Evolutionary conservation across 768 basidiomycete species (phyloP).

Genomic region (Collybiopsis confluens): DNA sequence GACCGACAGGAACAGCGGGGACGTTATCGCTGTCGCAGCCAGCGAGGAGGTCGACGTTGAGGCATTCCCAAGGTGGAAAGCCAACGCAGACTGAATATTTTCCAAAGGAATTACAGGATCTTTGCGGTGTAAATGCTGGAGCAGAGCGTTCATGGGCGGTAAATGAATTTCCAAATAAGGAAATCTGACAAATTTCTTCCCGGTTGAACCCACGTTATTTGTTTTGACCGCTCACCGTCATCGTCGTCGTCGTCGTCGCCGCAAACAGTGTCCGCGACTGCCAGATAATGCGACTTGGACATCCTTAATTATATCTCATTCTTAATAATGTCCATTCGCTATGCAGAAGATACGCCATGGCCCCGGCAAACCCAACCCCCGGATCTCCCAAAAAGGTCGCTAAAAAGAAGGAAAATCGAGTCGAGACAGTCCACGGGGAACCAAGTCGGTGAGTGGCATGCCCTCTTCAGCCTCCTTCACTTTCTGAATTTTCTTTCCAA

Average conservation of each 20-base stretch:
- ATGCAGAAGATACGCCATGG: slow-evolving; percentile 35
- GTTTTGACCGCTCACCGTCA: neutral
- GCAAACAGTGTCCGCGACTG: slow-evolving; percentile 10
- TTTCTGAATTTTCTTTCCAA: slow-evolving; percentile 1
- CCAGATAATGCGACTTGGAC: slow-evolving; percentile 30
- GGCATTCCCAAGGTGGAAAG: neutral
- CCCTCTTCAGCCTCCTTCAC: slow-evolving; percentile 4
- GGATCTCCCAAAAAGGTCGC: slow-evolving; percentile 16
- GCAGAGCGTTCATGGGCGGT: neutral
- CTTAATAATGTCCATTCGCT: slow-evolving; percentile 33
- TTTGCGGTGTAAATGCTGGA: slow-evolving; percentile 3
- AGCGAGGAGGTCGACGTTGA: neutral
- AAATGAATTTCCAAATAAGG: too few relatives aligned
- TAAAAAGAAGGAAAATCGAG: slow-evolving; percentile 26
- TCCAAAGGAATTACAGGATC: slow-evolving; percentile 1
- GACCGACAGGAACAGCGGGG: slow-evolving; percentile 44
- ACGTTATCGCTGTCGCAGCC: slow-evolving; percentile 2
- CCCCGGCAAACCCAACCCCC: slow-evolving; percentile 34
- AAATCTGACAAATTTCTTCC: neutral
- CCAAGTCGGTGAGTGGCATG: slow-evolving; percentile 25
- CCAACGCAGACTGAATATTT: slow-evolving; percentile 2
- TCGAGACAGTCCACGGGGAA: slow-evolving; percentile 32
- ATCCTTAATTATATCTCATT: slow-evolving; percentile 12
- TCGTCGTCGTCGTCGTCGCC: slow-evolving; percentile 17
- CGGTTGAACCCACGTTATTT: neutral